phyloP scores from a whole-genome alignment of 371 early-diverging fungal species.

The Haplosporangium sp. region DNA sequence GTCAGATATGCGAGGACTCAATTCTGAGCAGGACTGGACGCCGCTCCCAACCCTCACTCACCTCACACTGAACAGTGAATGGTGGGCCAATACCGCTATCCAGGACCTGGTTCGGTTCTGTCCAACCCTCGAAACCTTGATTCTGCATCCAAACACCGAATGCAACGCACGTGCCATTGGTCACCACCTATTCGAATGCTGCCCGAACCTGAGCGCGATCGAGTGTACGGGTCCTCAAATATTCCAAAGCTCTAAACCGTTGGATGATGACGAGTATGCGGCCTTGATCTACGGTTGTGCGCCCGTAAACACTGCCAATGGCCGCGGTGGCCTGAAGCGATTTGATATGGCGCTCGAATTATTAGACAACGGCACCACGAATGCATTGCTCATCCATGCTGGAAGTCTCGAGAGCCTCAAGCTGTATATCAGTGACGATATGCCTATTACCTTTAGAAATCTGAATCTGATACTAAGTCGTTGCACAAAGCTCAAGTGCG shows the following conservation, averaged over 20 bases:
- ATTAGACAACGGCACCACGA: neutral
- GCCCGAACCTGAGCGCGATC: conserved; percentile 6
- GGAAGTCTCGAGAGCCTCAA: conserved; percentile 7
- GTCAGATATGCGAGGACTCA: neutral
- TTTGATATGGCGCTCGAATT: conserved; percentile 5
- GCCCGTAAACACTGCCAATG: neutral
- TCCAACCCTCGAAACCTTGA: conserved; percentile 1
- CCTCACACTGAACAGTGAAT: neutral
- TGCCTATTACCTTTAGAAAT: conserved; percentile 3
- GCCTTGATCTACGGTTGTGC: conserved; percentile 6
- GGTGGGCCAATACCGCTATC: neutral
- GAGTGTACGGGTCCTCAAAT: neutral
- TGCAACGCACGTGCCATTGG: neutral
- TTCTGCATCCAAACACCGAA: neutral
- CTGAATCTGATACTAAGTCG: neutral
- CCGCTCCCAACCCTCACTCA: conserved; percentile 1
- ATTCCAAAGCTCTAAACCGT: neutral
- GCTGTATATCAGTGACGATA: conserved; percentile 25
- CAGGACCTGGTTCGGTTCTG: conserved; percentile 4
- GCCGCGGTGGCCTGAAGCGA: neutral
- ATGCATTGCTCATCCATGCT: conserved; percentile 10
- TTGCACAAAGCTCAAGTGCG: conserved; percentile 2
- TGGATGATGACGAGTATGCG: conserved; percentile 3
- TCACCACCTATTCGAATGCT: neutral
- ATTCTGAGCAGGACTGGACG: neutral